Evolutionary conservation across 2,329 filamentous ascomycete species (phyloP), one percentile per base, ranked within the genome.

Genomic region (Exophiala oligosperma): DNA sequence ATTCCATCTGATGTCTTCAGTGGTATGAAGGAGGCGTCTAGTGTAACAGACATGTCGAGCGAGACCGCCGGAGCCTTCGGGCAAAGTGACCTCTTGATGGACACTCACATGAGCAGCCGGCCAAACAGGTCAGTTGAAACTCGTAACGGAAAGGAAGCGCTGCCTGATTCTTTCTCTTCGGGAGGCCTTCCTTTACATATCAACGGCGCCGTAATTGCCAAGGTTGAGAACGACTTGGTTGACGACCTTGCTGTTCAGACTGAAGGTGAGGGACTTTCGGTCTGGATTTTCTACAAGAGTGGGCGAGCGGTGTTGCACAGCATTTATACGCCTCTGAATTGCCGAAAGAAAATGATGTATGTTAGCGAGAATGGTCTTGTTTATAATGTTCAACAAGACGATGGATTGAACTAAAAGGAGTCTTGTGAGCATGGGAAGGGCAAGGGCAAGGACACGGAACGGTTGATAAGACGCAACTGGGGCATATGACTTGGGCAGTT

Each of bases 1-100:
- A 73, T 89, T 1, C 85, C 86, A 0, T 70, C 78, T 0, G 84
- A 88, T 68, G 70, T 81, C 1, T 81, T 84, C 60, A 73, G 75
- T 32, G 48, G 43, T 9, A 54, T 66, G 9, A 56, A 52, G 35
- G 37, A 62, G 23, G 32, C 40, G 28, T 53, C 51, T 12, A 56
- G 40, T n/a, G 54, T 50, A 7, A 40, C 54, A n/a, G 63, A 63
- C 46, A 48, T 61, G 14, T 66, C 64, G 64, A 56, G 60, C 40
- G 60, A 64, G 52, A 60, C 56, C n/a, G 48, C 57, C 8, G 64
- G 62, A 14, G 57, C 61, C 17, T 46, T 66, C 41, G 64, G 60
- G 26, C 63, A 65, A 48, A 66, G 64, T 47, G 64, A 66, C 44
- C 50, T 65, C 9, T 52, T 62, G 21, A 64, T 64, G 61, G 65